phyloP scores from a whole-genome alignment of 139 green algal species.

The Closterium sp. region DNA sequence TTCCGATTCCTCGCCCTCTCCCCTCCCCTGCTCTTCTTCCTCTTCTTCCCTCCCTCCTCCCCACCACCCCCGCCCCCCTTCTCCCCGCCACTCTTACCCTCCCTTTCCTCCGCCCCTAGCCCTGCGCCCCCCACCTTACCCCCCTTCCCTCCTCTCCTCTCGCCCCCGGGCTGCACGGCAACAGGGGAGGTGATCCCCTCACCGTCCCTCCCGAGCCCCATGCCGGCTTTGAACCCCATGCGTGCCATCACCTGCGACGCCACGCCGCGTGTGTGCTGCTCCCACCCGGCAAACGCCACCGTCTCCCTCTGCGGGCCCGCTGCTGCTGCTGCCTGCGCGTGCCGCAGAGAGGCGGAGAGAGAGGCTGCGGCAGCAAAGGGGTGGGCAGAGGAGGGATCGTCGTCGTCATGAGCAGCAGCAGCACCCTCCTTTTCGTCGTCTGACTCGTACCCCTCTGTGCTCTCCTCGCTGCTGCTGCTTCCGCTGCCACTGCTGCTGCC shows the following conservation, averaged over 20 bases:
- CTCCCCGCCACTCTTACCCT: not conserved
- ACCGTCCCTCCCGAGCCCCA: constrained; percentile 22
- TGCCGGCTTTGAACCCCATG: constrained; percentile 37
- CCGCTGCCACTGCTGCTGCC: not conserved
- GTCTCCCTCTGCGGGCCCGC: constrained; percentile 30
- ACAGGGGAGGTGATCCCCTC: constrained; percentile 33
- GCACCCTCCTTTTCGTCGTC: not conserved
- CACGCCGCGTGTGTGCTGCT: constrained; percentile 51
- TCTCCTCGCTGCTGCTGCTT: not conserved
- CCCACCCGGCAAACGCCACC: constrained; percentile 37
- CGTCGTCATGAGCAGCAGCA: not conserved
- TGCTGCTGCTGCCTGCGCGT: constrained; percentile 17
- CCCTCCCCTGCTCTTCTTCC: constrained; percentile 39
- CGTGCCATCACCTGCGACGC: constrained; percentile 45
- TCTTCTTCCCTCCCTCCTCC: constrained; percentile 20
- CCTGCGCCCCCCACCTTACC: constrained; percentile 5
- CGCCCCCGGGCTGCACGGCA: not conserved
- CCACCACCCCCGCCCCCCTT: constrained; percentile 8
- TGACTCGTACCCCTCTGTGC: not conserved
- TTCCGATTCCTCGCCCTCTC: constrained; percentile 6
- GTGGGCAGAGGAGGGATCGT: not conserved
- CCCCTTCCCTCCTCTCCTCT: not conserved
- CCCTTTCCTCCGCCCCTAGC: not conserved
- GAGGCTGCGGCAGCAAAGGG: not conserved
- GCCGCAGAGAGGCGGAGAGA: not conserved